A percentile compares a stretch with the other conserved stretches of the same genome.
These are phyloP conservation scores for Murraya koenigii DNA, from an alignment of 345 rosid species.

Conservation along the genomic window DNA sequence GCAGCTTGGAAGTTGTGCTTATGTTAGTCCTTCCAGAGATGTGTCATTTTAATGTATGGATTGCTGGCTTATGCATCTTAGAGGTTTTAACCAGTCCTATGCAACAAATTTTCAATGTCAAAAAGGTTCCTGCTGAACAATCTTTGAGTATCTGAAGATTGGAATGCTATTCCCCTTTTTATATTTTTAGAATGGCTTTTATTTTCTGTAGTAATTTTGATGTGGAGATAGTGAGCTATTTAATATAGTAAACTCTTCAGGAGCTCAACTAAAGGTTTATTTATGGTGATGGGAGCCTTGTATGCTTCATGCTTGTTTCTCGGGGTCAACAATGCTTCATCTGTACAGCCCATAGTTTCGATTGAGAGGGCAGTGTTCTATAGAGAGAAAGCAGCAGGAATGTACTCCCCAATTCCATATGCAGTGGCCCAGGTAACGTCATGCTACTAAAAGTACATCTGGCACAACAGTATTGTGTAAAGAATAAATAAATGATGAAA, in stretches of 20 bases:
- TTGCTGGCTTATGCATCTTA: not conserved
- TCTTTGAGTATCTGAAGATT: not conserved
- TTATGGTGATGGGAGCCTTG: constrained; percentile 81
- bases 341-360: constrained; percentile 86
- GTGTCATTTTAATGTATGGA: not conserved
- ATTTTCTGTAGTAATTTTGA: not conserved
- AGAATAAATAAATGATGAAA: not conserved
- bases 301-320: constrained; percentile 79
- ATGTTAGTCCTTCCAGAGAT: not conserved
- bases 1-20: not conserved
- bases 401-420: constrained; percentile 72
- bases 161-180: not conserved
- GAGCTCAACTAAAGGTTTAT: constrained; percentile 52
- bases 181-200: not conserved
- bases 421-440: constrained; percentile 71
- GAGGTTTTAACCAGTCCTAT: not conserved
- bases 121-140: not conserved
- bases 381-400: constrained; percentile 89
- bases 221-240: not conserved
- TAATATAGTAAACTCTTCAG: constrained; percentile 18
- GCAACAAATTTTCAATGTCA: not conserved
- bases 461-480: not conserved
- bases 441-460: not conserved
- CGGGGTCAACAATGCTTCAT: constrained; percentile 80
- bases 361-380: constrained; percentile 90